phyloP scores from a whole-genome alignment of 2,329 filamentous ascomycete species.

The Fusarium subglutinans region DNA sequence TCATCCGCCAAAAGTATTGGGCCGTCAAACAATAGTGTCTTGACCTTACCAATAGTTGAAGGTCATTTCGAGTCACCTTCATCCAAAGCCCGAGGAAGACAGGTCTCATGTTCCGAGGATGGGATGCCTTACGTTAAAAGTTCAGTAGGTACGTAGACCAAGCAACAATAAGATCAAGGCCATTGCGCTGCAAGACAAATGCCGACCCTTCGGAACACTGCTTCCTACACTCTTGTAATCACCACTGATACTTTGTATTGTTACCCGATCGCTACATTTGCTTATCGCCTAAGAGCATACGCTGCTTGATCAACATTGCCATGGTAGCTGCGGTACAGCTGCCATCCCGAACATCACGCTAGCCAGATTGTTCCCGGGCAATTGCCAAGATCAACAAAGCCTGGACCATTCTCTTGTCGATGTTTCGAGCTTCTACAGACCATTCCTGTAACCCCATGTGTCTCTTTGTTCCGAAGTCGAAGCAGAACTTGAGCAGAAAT shows the following conservation, averaged over 20 bases:
- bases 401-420: background rate
- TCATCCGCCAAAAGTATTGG: background rate
- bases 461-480: background rate
- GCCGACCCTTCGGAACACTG: background rate
- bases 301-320: background rate
- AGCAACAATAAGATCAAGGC: background rate
- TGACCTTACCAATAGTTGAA: no score
- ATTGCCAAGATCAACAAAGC: background rate
- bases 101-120: background rate
- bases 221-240: background rate
- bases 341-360: no score
- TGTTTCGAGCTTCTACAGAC: background rate
- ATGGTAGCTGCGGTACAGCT: background rate
- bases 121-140: background rate
- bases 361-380: no score
- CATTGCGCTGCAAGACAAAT: background rate
- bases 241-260: background rate
- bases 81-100: background rate
- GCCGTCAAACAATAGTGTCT: background rate
- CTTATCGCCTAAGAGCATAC: background rate
- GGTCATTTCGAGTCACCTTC: no score
- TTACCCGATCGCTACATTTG: background rate
- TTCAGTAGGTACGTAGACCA: background rate
- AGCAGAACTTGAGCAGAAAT: background rate
- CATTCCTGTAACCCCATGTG: background rate